Base-by-base conservation (phyloP, 352 stramenopile genomes). In the Halophytophthora polymorphica region DNA sequence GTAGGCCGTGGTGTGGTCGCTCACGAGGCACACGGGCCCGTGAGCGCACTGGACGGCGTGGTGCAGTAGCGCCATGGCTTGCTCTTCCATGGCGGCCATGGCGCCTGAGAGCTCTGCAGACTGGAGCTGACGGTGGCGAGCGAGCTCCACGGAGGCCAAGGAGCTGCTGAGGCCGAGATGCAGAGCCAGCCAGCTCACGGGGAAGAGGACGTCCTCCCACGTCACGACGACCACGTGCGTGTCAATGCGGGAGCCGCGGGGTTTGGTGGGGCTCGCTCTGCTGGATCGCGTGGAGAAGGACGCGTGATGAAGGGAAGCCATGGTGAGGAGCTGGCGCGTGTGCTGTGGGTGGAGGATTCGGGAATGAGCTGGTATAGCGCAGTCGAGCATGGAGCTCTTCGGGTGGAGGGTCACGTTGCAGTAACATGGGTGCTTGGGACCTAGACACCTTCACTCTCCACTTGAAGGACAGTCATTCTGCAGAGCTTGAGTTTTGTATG, bases 151-250 rank as follows among this genome's bases (percentile, higher is more conserved):
- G 6, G 59, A 54, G 29, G 61, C 42, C 1, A 61, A 18, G 1
- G 52, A 61, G 5, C n/a, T 45, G 2, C 44, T 46, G 28, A 79
- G 56, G 3, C 71, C 63, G n/a, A 85, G 52, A 21, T 70, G 45
- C 10, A 53, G 48, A 4, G 40, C 28, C 55, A 85, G 48, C 68
- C 65, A 85, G 34, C 61, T 23, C 45, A 64, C 60, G 2, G 73
- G 73, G 23, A 69, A 51, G 17, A 85, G 63, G 33, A 82, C 68
- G 38, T 85, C 70, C 35, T 85, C 71, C 73, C 70, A 85, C 51
- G 70, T 75, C 43, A 82, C 67, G 42, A 74, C 60, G 31, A 69
- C 42, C 42, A 62, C 56, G 34, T 77, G 56, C 34, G 39, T 46
- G 35, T 56, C 47, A 28, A 12, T 37, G 2, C 19, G 22, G 2